phyloP scores from a whole-genome alignment of 805 yeast genomes.

The Nakazawaea peltata region DNA sequence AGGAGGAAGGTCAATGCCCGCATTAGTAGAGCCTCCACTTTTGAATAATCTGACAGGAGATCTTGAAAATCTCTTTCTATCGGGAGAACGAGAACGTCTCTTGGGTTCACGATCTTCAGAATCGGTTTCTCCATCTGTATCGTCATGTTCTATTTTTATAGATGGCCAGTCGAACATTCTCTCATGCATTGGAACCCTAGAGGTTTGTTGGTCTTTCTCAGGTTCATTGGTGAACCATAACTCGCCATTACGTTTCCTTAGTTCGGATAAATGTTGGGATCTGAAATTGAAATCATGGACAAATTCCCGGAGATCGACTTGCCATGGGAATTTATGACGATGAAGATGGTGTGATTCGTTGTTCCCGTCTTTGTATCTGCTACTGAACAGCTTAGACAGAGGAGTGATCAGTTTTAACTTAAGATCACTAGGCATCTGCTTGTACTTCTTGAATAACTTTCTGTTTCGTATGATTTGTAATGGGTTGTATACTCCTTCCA shows the following conservation, averaged over 20 bases:
- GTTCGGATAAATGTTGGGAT: constrained; percentile 43
- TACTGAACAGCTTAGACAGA: constrained; percentile 59
- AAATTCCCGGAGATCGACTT: constrained; percentile 52
- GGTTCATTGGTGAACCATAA: constrained; percentile 58
- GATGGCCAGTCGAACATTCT: constrained; percentile 17
- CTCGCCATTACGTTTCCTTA: constrained; percentile 34
- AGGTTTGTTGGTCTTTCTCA: background rate
- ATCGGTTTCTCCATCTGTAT: too few species aligned
- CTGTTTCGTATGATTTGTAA: constrained; percentile 76
- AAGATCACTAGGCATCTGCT: constrained; percentile 36
- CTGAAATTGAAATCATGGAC: constrained; percentile 54
- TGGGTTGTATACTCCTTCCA: constrained; percentile 74
- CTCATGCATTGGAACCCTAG: constrained; percentile 15
- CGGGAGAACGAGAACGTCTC: constrained; percentile 1
- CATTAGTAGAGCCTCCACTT: too few species aligned
- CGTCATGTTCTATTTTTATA: constrained; percentile 6
- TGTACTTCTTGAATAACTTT: constrained; percentile 42
- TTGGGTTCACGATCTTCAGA: constrained; percentile 4
- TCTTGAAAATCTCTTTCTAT: constrained; percentile 4
- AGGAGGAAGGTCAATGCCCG: too few species aligned
- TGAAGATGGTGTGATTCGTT: background rate
- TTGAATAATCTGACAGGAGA: constrained; percentile 5
- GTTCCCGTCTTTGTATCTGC: constrained; percentile 24
- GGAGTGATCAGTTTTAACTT: constrained; percentile 43
- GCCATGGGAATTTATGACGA: constrained; percentile 43